Conservation (phyloP, 257 asterid genomes). For the Prunella vulgaris region DNA sequence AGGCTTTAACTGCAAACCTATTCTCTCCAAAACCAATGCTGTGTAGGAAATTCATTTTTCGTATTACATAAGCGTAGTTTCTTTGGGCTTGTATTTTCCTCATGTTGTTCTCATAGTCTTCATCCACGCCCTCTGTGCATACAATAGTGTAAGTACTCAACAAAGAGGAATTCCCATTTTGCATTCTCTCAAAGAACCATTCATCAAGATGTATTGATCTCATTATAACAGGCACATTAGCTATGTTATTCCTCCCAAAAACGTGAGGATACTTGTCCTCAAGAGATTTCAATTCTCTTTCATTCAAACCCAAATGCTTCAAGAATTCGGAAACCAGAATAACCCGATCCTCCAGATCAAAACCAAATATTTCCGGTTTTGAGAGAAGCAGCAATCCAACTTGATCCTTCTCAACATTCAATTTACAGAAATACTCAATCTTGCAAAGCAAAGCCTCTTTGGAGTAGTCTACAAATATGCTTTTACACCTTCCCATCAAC, state of each 20-base stretch:
- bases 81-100: conserved; percentile 32
- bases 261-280: conserved; percentile 43
- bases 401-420: conserved; percentile 41
- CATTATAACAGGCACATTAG: conserved; percentile 44
- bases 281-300: conserved; percentile 33
- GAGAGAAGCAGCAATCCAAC: conserved; percentile 50
- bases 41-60: conserved; percentile 49
- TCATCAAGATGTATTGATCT: conserved; percentile 48
- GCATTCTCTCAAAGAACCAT: conserved; percentile 61
- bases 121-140: conserved; percentile 32
- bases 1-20: conserved; percentile 40
- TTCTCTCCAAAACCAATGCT: conserved; percentile 64
- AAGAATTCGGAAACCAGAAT: conserved; percentile 46
- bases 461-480: conserved; percentile 37
- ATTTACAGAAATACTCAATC: conserved; percentile 45
- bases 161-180: conserved; percentile 37
- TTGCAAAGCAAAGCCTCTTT: conserved; percentile 45
- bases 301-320: conserved; percentile 38
- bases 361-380: conserved; percentile 40
- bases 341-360: conserved; percentile 32
- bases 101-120: conserved; percentile 32
- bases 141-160: conserved; percentile 31
- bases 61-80: conserved; percentile 23
- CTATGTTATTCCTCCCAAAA: conserved; percentile 57
- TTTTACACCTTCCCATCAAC: conserved; percentile 42